These are phyloP conservation scores for Phytophthora pseudosyringae DNA, from an alignment of 352 stramenopile genomes.

Conservation along the genomic window DNA sequence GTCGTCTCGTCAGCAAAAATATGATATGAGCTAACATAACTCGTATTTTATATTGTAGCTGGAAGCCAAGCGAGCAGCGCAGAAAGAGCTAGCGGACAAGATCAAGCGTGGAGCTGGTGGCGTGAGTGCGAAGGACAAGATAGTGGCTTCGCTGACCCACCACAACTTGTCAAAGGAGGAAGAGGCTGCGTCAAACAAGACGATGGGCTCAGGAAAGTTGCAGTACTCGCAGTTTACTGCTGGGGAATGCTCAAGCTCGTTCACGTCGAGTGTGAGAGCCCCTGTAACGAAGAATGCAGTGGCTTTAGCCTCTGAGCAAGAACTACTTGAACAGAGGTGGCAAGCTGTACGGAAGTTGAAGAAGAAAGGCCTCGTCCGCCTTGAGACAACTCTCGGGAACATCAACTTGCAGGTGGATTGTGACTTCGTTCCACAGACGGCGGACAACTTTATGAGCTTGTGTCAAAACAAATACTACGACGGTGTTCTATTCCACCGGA, in stretches of 20 bases:
- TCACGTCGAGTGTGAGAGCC: conserved; percentile 94
- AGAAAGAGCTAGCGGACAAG: conserved; percentile 76
- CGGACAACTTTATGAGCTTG: conserved; percentile 97
- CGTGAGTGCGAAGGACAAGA: conserved; percentile 79
- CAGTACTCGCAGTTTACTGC: conserved; percentile 90
- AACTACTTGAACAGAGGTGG: conserved; percentile 83
- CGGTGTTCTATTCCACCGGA: conserved; percentile 94
- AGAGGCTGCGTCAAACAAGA: conserved; percentile 18
- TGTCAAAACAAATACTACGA: conserved; percentile 95
- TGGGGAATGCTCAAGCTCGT: conserved; percentile 91
- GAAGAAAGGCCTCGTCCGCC: conserved; percentile 97
- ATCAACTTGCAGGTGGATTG: conserved; percentile 97
- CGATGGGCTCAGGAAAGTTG: conserved; percentile 34
- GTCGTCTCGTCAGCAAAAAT: not conserved
- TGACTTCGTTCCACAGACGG: conserved; percentile 96
- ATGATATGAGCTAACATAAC: not conserved
- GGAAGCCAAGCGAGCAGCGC: conserved; percentile 63
- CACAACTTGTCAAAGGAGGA: conserved; percentile 36
- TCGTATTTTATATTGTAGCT: conserved; percentile 38
- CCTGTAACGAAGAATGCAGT: conserved; percentile 70
- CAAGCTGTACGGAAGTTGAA: conserved; percentile 90
- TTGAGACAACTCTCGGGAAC: conserved; percentile 94
- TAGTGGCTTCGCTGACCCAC: conserved; percentile 77
- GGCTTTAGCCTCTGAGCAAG: conserved; percentile 59
- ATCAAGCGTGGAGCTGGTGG: conserved; percentile 59